These are phyloP conservation scores for Capillidium rhysosporum DNA, from an alignment of 371 early-diverging fungal genomes.

Conservation along the genomic window DNA sequence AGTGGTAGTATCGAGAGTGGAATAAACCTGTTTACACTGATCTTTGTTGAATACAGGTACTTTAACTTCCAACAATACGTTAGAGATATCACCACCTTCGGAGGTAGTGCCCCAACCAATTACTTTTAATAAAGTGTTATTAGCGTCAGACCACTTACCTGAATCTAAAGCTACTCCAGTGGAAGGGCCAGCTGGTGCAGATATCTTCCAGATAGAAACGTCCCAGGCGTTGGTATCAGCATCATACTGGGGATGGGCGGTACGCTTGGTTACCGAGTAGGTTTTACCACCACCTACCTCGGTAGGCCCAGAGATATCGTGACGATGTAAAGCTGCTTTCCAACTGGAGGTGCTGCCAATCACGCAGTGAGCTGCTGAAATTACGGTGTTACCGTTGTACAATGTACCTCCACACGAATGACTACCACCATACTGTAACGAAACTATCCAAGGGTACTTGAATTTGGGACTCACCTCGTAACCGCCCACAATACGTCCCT, in stretches of 20 bases:
- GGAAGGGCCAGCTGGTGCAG: neutral
- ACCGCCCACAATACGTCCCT: neutral
- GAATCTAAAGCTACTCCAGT: neutral
- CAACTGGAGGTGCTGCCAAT: neutral
- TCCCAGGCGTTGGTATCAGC: neutral
- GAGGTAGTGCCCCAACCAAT: neutral
- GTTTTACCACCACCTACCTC: neutral
- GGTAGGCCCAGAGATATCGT: neutral
- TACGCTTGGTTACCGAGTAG: neutral
- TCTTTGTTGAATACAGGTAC: neutral
- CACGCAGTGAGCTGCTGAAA: conserved; percentile 7
- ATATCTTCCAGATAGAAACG: neutral
- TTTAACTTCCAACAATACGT: neutral
- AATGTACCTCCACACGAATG: conserved; percentile 4
- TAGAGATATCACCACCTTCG: neutral
- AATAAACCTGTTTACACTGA: neutral
- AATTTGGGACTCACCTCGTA: neutral
- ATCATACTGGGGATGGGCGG: neutral
- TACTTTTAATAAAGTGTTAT: neutral
- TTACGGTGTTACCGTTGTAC: neutral
- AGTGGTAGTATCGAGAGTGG: neutral
- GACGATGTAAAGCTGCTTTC: neutral
- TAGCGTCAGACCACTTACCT: neutral
- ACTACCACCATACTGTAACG: neutral
- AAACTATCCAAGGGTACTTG: conserved; percentile 1